A percentile compares a stretch with the other conserved stretches of the same genome.
phyloP scores from a whole-genome alignment of 805 yeast genomes.

The Candida takata region DNA sequence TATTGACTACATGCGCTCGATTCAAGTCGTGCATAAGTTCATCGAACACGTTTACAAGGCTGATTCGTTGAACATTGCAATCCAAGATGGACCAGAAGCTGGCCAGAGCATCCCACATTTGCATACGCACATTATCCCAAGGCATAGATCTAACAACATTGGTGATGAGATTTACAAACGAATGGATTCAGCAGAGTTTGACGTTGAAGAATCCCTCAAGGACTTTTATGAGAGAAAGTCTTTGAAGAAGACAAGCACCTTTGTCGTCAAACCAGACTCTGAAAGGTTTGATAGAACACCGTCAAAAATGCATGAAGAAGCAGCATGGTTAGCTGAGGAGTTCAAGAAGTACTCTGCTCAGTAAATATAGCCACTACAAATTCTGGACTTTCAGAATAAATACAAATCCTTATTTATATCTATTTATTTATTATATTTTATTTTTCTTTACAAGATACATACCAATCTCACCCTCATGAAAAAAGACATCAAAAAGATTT shows the following conservation, averaged over 20 bases:
- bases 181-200: constrained; percentile 48
- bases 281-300: constrained; percentile 49
- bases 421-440: too few relatives aligned
- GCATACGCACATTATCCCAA: constrained; percentile 90
- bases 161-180: constrained; percentile 71
- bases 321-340: constrained; percentile 42
- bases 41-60: constrained; percentile 65
- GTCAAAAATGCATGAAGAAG: constrained; percentile 70
- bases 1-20: constrained; percentile 67
- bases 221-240: constrained; percentile 27
- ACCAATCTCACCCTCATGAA: too few relatives aligned
- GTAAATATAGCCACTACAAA: too few relatives aligned
- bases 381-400: not conserved
- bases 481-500: too few relatives aligned
- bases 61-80: constrained; percentile 80
- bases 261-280: constrained; percentile 38
- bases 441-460: too few relatives aligned
- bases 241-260: constrained; percentile 19
- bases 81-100: constrained; percentile 94
- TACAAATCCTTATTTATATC: not conserved
- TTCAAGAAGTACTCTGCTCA: constrained; percentile 17
- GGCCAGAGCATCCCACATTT: constrained; percentile 96
- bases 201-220: constrained; percentile 28
- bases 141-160: constrained; percentile 48
- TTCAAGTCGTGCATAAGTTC: constrained; percentile 65